These are phyloP conservation scores for Pinus tabuliformis DNA, from an alignment of 75 land plant genomes.

Conservation along the genomic window DNA sequence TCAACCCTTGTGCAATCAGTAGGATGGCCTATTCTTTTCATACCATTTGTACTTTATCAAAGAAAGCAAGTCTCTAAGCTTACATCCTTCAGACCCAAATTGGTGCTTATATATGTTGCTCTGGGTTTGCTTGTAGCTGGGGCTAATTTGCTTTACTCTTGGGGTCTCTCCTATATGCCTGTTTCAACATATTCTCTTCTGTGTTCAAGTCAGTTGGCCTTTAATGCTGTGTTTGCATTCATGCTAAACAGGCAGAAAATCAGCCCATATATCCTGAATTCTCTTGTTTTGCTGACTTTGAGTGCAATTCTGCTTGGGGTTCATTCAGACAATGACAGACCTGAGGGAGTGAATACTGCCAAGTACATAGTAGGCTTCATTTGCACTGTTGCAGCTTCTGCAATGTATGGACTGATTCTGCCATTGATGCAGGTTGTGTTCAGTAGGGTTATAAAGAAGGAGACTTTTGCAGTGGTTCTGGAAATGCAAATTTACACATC, in stretches of 20 bases:
- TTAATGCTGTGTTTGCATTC: conserved; percentile 54
- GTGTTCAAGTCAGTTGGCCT: conserved; percentile 54
- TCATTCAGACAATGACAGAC: conserved; percentile 17
- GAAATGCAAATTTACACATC: conserved; percentile 47
- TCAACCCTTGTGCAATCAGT: conserved; percentile 36
- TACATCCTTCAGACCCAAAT: conserved; percentile 5
- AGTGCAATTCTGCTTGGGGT: conserved; percentile 45
- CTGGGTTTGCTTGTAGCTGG: conserved; percentile 55
- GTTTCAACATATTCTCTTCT: conserved; percentile 65
- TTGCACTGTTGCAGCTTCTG: conserved; percentile 57
- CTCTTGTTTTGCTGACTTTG: conserved; percentile 50
- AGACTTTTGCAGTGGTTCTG: conserved; percentile 43
- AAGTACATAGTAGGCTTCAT: conserved; percentile 45
- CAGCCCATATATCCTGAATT: conserved; percentile 39
- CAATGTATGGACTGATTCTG: conserved; percentile 48
- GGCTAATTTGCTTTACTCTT: conserved; percentile 60
- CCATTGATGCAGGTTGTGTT: conserved; percentile 50
- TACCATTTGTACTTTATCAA: conserved; percentile 16
- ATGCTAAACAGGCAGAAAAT: conserved; percentile 52
- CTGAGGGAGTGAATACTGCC: background rate
- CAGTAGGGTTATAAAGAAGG: conserved; percentile 34
- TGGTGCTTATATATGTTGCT: conserved; percentile 21
- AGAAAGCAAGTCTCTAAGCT: background rate
- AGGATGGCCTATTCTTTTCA: conserved; percentile 46
- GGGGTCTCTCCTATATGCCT: conserved; percentile 54